Base-by-base conservation (phyloP, 2,329 filamentous ascomycete genomes). In the Amauroascus verrucosus region DNA sequence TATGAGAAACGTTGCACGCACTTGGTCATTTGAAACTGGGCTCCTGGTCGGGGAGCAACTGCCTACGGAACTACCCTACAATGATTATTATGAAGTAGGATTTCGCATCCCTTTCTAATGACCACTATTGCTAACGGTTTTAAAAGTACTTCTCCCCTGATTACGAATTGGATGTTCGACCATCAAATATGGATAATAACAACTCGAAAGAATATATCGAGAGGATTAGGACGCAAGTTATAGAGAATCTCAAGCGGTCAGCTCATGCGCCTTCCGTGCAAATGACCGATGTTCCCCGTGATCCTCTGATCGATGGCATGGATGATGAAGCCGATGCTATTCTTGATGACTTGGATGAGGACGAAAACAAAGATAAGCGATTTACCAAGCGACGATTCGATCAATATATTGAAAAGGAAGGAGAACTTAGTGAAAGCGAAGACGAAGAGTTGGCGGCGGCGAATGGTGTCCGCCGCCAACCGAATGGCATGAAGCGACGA, bases 391-490 rank as follows among this genome's bases (percentile, higher is more conserved):
- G 87, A 33, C 81, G 84, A 58, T 89, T 86, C 76, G 91, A 97
- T 58, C 83, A 89, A 67, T 83, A 80, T 47, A 78, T 88, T 24
- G 79, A 83, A 51, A 81, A 86, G 54, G 81, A 87, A 6, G 86
- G 86, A 61, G 91, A 96, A 65, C 81, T 90, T 41, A 86, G 89
- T 55, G 86, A 93, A 41, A 94, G 87, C 58, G 89, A 95, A 56
- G 88, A 95, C 56, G 91, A 97, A 62, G 88, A 95, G 9, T 81
- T 88, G 69, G 67, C 67, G 48, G 68, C 68, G 14, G 77, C 79
- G 35, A 88, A 93, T 60, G 91, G 89, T 14, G 78, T 89, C 38
- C 83, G 79, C 49, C 68, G 70, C 45, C 79, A 82, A 60, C 73
- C 75, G 0, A 71, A 72, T 35, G 63, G 62, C 16, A 64, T 70